Evolutionary conservation across 148 eudicot species (phyloP).

Genomic region (Cornus suecica): DNA sequence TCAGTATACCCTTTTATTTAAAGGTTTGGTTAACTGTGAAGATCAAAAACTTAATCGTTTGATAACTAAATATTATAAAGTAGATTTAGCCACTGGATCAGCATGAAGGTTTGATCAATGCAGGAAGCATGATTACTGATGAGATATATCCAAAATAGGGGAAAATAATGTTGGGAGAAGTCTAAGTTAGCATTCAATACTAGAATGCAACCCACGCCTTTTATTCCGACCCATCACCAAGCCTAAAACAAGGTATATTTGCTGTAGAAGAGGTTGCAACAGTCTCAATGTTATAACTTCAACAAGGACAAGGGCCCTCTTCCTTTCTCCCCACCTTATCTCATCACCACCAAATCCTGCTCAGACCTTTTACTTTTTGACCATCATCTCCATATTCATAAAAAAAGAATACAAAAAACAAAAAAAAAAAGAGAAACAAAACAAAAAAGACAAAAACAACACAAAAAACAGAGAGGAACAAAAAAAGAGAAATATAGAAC

Average conservation of each 20-base stretch:
- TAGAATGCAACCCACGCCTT: conserved; percentile 90
- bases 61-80: too few species aligned
- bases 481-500: too few species aligned
- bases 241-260: conserved; percentile 28
- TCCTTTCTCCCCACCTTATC: conserved; percentile 21
- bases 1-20: too few species aligned
- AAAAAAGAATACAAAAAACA: not conserved
- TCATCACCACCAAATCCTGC: conserved; percentile 39
- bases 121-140: conserved; percentile 34
- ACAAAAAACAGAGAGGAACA: too few species aligned
- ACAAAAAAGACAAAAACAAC: too few species aligned
- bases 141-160: conserved; percentile 3
- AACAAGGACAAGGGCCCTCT: conserved; percentile 90
- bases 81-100: too few species aligned
- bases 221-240: conserved; percentile 62
- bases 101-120: conserved; percentile 43
- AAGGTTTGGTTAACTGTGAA: too few species aligned
- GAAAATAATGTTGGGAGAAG: conserved; percentile 59
- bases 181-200: conserved; percentile 74
- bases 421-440: too few species aligned
- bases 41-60: too few species aligned
- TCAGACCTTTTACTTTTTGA: conserved; percentile 77
- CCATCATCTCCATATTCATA: conserved; percentile 63
- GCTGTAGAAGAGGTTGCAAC: conserved; percentile 85
- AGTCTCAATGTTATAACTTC: conserved; percentile 57